Evolutionary conservation across 2,329 filamentous ascomycete species (phyloP).

Genomic region (Hymenoscyphus linearis): DNA sequence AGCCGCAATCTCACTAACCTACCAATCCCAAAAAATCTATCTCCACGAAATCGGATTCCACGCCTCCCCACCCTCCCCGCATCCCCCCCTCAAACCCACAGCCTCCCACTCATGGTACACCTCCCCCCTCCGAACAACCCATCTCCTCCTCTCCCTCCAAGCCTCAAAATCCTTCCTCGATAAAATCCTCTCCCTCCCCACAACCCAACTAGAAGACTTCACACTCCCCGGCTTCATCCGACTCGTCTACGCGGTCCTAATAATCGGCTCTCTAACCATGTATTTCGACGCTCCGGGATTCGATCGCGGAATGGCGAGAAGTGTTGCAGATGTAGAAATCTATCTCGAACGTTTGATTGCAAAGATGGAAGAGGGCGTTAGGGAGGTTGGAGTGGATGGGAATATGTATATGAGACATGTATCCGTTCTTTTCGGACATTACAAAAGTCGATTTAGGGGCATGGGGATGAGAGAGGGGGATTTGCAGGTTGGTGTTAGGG

Average conservation of each 20-base stretch:
- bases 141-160: conserved; percentile 17
- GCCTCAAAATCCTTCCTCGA: conserved; percentile 21
- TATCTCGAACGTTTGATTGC: conserved; percentile 17
- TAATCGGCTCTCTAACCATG: conserved; percentile 18
- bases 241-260: conserved; percentile 18
- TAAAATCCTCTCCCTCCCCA: conserved; percentile 11
- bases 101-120: conserved; percentile 17
- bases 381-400: background rate
- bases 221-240: conserved; percentile 14
- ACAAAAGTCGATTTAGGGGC: conserved; percentile 12
- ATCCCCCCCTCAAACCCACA: background rate
- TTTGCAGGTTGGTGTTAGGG: too few species aligned
- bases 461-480: background rate
- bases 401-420: conserved; percentile 13
- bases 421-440: conserved; percentile 10
- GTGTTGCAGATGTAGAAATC: conserved; percentile 15
- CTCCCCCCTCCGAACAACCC: conserved; percentile 16
- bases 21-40: conserved; percentile 19
- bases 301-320: conserved; percentile 7
- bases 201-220: conserved; percentile 1
- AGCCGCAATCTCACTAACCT: conserved; percentile 16
- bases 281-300: conserved; percentile 8
- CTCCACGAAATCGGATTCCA: conserved; percentile 28
- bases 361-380: conserved; percentile 4
- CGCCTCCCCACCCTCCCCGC: conserved; percentile 7